phyloP scores from a whole-genome alignment of 2,329 filamentous ascomycete species.

The Trichoderma sp. region DNA sequence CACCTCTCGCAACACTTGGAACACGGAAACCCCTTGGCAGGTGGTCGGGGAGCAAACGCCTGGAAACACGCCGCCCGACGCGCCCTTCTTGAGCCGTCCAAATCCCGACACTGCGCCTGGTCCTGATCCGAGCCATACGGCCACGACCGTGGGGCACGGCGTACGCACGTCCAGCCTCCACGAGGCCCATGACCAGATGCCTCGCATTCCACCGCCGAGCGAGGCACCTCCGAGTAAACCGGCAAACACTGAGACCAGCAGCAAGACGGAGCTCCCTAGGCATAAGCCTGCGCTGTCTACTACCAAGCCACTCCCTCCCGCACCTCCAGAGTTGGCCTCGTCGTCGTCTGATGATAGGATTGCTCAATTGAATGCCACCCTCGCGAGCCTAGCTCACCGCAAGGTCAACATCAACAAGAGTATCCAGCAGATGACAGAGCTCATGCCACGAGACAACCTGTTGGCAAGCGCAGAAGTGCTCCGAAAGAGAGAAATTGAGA shows the following conservation, averaged over 20 bases:
- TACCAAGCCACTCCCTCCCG: constrained; percentile 62
- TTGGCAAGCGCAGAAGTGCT: constrained; percentile 67
- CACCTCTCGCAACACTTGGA: constrained; percentile 61
- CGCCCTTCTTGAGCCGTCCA: constrained; percentile 40
- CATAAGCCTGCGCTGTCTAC: constrained; percentile 42
- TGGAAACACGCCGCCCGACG: neutral
- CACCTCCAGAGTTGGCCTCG: constrained; percentile 58
- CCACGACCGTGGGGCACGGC: neutral
- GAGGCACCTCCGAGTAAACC: neutral
- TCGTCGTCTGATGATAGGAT: constrained; percentile 62
- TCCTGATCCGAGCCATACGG: constrained; percentile 24
- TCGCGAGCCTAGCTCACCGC: constrained; percentile 66
- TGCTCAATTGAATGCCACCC: constrained; percentile 65
- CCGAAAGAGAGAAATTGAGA: constrained; percentile 58
- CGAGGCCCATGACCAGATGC: neutral
- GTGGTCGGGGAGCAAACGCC: constrained; percentile 32
- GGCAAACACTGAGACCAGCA: constrained; percentile 15
- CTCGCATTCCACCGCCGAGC: constrained; percentile 1
- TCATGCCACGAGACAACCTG: constrained; percentile 72
- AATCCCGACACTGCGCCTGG: constrained; percentile 36
- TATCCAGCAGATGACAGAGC: constrained; percentile 75
- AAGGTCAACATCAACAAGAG: constrained; percentile 71
- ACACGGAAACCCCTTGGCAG: constrained; percentile 36
- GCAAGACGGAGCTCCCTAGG: constrained; percentile 28
- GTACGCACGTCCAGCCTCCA: constrained; percentile 19